phyloP scores from a whole-genome alignment of 1,139 yeast species.

The Yamadazyma songkhlaensis region DNA sequence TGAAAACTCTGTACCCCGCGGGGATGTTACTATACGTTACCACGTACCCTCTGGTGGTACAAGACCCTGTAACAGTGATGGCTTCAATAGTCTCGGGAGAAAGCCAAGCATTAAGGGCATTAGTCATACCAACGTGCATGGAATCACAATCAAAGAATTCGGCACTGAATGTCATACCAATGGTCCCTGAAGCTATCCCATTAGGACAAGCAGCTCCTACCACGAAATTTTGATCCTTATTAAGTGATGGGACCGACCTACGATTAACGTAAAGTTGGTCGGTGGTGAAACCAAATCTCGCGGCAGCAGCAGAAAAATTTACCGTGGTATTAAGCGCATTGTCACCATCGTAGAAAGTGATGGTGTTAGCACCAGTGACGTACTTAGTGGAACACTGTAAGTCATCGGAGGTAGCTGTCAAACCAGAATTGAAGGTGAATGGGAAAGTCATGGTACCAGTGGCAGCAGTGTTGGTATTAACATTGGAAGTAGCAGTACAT shows the following conservation, averaged over 20 bases:
- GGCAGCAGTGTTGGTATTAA: conserved; percentile 14
- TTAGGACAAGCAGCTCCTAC: conserved; percentile 21
- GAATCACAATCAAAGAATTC: conserved; percentile 21
- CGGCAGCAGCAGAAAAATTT: conserved; percentile 1
- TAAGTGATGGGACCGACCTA: conserved; percentile 17
- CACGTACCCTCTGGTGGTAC: conserved; percentile 13
- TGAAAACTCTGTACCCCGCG: conserved; percentile 29
- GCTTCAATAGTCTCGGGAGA: conserved; percentile 13
- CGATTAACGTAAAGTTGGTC: conserved; percentile 6
- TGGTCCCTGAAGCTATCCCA: conserved; percentile 23
- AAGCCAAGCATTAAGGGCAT: conserved; percentile 22
- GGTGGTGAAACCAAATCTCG: not conserved
- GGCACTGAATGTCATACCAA: conserved; percentile 17
- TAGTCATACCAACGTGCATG: conserved; percentile 19
- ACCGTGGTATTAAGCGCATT: conserved; percentile 12
- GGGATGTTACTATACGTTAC: conserved; percentile 23
- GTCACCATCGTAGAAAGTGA: conserved; percentile 28
- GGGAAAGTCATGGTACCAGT: conserved; percentile 26
- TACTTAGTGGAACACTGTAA: conserved; percentile 18
- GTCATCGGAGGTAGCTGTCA: conserved; percentile 19
- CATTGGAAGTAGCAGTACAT: conserved; percentile 21
- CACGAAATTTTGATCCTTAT: conserved; percentile 14
- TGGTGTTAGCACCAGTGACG: conserved; percentile 22
- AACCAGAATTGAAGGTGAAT: conserved; percentile 25
- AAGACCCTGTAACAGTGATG: conserved; percentile 12